These are phyloP conservation scores for Umbilicus rupestris DNA, from an alignment of 164 flowering plant genomes.

Conservation along the genomic window DNA sequence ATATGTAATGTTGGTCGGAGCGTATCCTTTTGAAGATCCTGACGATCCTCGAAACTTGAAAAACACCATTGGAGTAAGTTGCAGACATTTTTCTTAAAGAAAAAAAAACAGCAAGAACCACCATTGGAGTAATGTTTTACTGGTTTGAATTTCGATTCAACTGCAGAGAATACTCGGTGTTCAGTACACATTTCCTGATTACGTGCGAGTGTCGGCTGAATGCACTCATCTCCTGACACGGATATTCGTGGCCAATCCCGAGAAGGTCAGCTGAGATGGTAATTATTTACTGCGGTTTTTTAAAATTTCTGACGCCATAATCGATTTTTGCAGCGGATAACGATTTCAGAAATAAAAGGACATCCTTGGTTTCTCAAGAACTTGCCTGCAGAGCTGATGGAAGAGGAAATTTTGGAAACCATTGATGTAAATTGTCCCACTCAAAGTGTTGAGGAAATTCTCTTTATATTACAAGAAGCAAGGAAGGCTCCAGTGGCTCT, in stretches of 20 bases:
- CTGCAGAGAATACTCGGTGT: conserved; percentile 68
- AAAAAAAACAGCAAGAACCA: too few relatives aligned
- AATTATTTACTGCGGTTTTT: background rate
- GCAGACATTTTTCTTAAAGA: background rate
- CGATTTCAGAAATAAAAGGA: conserved; percentile 53
- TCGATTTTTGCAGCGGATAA: conserved; percentile 56
- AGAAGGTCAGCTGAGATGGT: conserved; percentile 37
- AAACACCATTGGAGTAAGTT: conserved; percentile 60
- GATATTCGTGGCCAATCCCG: conserved; percentile 68
- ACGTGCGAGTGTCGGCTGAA: conserved; percentile 58
- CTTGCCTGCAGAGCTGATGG: conserved; percentile 55
- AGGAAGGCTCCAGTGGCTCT: conserved; percentile 14
- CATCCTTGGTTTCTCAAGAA: conserved; percentile 79
- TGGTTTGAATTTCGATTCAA: background rate
- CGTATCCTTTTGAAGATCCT: conserved; percentile 89
- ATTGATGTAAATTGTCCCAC: conserved; percentile 24
- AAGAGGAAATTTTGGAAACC: conserved; percentile 32
- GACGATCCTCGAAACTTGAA: conserved; percentile 70
- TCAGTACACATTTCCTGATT: conserved; percentile 68
- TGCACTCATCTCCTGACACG: conserved; percentile 63
- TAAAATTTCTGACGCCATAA: background rate
- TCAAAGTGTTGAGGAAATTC: conserved; percentile 36
- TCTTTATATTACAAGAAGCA: conserved; percentile 38
- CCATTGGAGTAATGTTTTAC: background rate
- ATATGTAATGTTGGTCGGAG: conserved; percentile 82